Base-by-base conservation (phyloP, 768 basidiomycete genomes). In the Tricholoma hemisulphureum region DNA sequence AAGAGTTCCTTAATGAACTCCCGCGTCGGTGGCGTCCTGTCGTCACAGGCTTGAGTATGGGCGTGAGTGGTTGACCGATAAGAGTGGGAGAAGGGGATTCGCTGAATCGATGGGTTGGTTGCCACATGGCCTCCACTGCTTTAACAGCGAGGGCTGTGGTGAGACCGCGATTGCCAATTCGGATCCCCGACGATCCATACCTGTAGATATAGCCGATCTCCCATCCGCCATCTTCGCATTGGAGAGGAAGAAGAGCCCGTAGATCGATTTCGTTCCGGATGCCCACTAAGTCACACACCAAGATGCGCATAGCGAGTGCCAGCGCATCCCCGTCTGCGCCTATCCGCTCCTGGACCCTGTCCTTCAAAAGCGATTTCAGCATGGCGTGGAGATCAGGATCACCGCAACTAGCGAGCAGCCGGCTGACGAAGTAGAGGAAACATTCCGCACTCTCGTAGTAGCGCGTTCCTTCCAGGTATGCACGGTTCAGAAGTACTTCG, bases 141-240 rank as follows among this genome's bases (percentile, higher is more conserved):
- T 78, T 79, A 58, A 84, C 66, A 11, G 83, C 83, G 23, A 84
- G 62, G 1, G 82, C 82, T 21, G 83, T 84, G 2, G 79, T 78
- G 20, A 84, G 69, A 0, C 84, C 83, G 6, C 80, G 76, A 66
- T 85, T 85, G 11, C 81, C 79, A 26, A 85, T 80, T 51, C 69
- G 73, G 50, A 82, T 66, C 0, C 76, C 78, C 0, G 79, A 75
- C 0, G 74, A 73, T 4, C 80, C 81, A 56, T 80, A 83, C 66
- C 77, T 81, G 71, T 83, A 86, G 18, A 85, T 71, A 81, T 82
- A 84, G 1, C 84, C 77, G 8, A 72, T 72, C 21, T 74, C 77
- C 80, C 81, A 86, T 3, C 81, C 78, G 16, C 84, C 84, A 61
- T 85, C 83, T 57, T 79, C 79, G 55, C 71, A 71, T 61, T 85